Conservation (phyloP, 768 basidiomycete genomes). For the Coprinellus aureogranulatus region DNA sequence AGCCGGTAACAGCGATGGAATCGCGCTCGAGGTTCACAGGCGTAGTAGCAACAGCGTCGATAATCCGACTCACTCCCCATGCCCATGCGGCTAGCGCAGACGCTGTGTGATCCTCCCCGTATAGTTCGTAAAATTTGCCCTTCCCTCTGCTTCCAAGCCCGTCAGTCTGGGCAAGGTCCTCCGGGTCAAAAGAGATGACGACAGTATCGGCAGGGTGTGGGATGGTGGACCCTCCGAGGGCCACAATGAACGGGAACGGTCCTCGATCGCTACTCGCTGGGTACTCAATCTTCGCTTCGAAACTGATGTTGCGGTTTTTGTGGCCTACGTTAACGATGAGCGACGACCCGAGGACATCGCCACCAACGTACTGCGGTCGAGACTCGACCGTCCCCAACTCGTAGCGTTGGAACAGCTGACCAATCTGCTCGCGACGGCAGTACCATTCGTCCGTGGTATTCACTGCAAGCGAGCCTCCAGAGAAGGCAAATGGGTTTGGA, state of each 20-base stretch:
- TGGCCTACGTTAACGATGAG: slow-evolving; percentile 46
- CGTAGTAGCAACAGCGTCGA: slow-evolving; percentile 49
- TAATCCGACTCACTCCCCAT: slow-evolving; percentile 56
- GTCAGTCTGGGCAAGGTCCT: slow-evolving; percentile 46
- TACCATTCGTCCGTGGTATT: slow-evolving; percentile 46
- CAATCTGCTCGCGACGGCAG: slow-evolving; percentile 51
- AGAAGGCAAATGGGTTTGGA: slow-evolving; percentile 54
- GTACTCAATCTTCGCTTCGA: slow-evolving; percentile 40
- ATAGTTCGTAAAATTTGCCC: slow-evolving; percentile 54
- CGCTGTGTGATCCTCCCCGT: slow-evolving; percentile 43
- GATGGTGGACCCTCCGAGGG: slow-evolving; percentile 40
- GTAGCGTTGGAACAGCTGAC: slow-evolving; percentile 47
- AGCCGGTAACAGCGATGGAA: slow-evolving; percentile 52
- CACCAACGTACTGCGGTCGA: slow-evolving; percentile 43
- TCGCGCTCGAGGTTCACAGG: slow-evolving; percentile 22
- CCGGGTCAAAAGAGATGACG: slow-evolving; percentile 45
- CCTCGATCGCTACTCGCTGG: slow-evolving; percentile 31
- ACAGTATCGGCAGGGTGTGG: slow-evolving; percentile 36
- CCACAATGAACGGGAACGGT: slow-evolving; percentile 53
- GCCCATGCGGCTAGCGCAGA: slow-evolving; percentile 54
- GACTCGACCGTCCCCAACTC: slow-evolving; percentile 52
- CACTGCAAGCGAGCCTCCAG: slow-evolving; percentile 37
- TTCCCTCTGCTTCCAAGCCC: slow-evolving; percentile 43
- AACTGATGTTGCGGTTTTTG: slow-evolving; percentile 43
- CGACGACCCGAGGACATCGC: slow-evolving; percentile 37